Conservation (phyloP, 495 filamentous ascomycete species). For the Terfezia claveryi region DNA sequence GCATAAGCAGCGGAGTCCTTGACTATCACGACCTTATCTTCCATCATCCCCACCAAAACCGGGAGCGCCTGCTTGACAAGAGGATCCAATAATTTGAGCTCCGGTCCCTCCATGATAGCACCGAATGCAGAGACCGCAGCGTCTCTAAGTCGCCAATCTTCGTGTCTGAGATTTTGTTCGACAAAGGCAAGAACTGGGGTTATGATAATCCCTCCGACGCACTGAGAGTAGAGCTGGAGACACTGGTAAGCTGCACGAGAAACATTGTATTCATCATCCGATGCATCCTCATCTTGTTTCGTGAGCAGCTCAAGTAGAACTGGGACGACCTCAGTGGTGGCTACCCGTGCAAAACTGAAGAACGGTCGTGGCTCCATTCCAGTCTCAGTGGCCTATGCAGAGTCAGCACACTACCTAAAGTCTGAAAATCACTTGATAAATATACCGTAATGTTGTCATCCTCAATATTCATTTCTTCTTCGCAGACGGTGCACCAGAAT, state of each 20-base stretch:
- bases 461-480: conserved; percentile 91
- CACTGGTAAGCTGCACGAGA: conserved; percentile 92
- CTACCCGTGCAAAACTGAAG: conserved; percentile 79
- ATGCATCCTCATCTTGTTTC: conserved; percentile 91
- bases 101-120: conserved; percentile 95
- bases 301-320: conserved; percentile 74
- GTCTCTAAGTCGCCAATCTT: conserved; percentile 84
- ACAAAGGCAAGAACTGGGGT: conserved; percentile 70
- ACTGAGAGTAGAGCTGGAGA: conserved; percentile 81
- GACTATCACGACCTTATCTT: conserved; percentile 67
- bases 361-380: conserved; percentile 70
- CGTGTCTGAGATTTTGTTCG: conserved; percentile 66
- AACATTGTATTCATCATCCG: conserved; percentile 91
- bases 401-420: not conserved
- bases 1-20: conserved; percentile 96
- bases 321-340: conserved; percentile 76
- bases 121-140: conserved; percentile 96
- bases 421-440: conserved; percentile 7
- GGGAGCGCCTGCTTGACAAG: conserved; percentile 84
- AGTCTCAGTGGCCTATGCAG: conserved; percentile 18
- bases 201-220: conserved; percentile 61
- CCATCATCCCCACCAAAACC: conserved; percentile 88
- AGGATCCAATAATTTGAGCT: conserved; percentile 66
- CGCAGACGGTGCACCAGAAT: conserved; percentile 99
- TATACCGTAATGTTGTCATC: conserved; percentile 78